Conservation (phyloP, 2,329 filamentous ascomycete species). For the Cytospora piceicola region DNA sequence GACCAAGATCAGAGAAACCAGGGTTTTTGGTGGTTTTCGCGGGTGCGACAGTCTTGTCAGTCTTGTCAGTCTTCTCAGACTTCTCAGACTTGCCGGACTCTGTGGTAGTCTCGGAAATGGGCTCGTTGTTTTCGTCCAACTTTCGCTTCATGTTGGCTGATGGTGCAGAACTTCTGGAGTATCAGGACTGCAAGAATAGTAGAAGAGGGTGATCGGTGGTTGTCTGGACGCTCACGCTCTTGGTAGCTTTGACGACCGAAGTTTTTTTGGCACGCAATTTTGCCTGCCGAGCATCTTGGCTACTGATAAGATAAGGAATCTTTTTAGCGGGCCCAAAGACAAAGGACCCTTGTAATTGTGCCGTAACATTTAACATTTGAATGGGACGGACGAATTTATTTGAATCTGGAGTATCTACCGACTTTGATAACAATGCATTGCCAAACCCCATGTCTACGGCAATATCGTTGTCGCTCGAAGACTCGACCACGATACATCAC, state of each 20-base stretch:
- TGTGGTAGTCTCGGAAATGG: constrained; percentile 42
- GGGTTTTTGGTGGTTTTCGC: constrained; percentile 37
- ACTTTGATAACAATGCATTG: not conserved
- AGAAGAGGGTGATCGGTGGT: constrained; percentile 3
- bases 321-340: not conserved
- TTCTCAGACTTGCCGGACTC: constrained; percentile 35
- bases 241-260: not conserved
- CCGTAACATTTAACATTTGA: no score
- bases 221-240: constrained; percentile 17
- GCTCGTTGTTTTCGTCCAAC: constrained; percentile 59
- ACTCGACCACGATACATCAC: not conserved
- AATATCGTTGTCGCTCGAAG: not conserved
- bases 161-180: constrained; percentile 1
- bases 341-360: not conserved
- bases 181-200: constrained; percentile 17
- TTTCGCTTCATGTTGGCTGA: constrained; percentile 60
- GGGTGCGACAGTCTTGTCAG: constrained; percentile 31
- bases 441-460: not conserved
- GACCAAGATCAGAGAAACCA: constrained; percentile 73
- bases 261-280: not conserved
- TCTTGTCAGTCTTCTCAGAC: constrained; percentile 32
- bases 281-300: constrained; percentile 18
- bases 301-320: constrained; percentile 20
- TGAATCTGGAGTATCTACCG: not conserved
- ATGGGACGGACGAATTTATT: no score